These are phyloP conservation scores for Pterocarpus macrocarpus DNA, from an alignment of 306 rosid species.

Conservation along the genomic window DNA sequence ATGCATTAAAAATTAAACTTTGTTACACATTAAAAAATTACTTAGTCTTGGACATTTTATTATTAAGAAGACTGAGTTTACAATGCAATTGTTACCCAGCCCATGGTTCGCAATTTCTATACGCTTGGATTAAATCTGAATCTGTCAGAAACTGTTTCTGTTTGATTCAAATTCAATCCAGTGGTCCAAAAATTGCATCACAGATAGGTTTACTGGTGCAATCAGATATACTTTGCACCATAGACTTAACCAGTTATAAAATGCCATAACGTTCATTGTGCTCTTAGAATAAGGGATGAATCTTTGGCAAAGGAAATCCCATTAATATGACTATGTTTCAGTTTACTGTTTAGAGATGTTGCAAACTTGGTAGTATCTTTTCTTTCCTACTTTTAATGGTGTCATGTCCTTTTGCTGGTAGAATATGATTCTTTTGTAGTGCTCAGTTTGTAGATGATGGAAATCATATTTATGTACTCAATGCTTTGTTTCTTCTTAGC, in stretches of 20 bases:
- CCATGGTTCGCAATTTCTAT: background rate
- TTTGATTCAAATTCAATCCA: background rate
- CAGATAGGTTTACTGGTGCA: constrained; percentile 25
- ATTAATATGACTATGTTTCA: constrained; percentile 26
- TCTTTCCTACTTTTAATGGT: background rate
- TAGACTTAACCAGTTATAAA: constrained; percentile 4
- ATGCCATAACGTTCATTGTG: background rate
- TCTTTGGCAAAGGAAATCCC: constrained; percentile 7
- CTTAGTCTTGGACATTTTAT: constrained; percentile 7
- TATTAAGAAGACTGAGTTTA: background rate
- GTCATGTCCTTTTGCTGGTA: background rate
- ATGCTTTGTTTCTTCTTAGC: constrained; percentile 2
- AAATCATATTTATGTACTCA: constrained; percentile 34
- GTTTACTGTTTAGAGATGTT: constrained; percentile 21
- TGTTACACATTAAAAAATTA: background rate
- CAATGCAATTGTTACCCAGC: background rate
- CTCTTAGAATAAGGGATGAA: constrained; percentile 11
- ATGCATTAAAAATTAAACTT: background rate
- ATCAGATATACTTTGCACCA: constrained; percentile 26
- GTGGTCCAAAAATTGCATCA: background rate
- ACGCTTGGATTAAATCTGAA: background rate
- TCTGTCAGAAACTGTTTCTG: background rate
- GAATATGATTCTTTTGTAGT: background rate
- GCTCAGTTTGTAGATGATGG: constrained; percentile 16
- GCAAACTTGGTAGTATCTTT: constrained; percentile 11